Base-by-base conservation (phyloP, 352 stramenopile species). In the Globisporangium nodosum region DNA sequence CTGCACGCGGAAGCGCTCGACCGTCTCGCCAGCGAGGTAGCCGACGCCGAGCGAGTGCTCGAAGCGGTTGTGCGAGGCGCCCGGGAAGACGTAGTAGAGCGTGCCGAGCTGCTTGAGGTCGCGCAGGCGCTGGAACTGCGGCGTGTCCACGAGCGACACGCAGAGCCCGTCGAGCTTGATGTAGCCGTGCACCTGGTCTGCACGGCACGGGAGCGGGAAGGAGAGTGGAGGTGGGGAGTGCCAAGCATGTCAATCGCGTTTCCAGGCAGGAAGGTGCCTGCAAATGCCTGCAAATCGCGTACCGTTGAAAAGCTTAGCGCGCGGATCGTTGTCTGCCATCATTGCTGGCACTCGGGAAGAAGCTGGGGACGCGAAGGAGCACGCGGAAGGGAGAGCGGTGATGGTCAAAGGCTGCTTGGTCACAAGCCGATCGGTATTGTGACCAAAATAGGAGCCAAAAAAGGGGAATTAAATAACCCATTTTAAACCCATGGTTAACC, bases 1-100 rank as follows among this genome's bases (percentile, higher is more conserved):
- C 42, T 86, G 71, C 27, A 73, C 56, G 31, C 79, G 73, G 63
- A 99, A 92, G n/a, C 70, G 73, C 61, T 84, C 70, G 43, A 95
- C 79, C 6, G 97, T 87, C 64, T 90, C 66, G 52, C 90, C 88
- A 0, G 95, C 95, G n/a, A 98, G 70, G 66, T 98, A 89, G 16
- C 90, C 92, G 35, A 99, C 95, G 24, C 97, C 97, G 5, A 99
- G 59, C 12, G 79, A 97, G 71, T 99, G 96, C 65, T 98, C 90
- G 56, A 98, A 98, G n/a, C 96, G 80, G 54, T 91, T 97, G 71
- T 99, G 96, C 47, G 85, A 93, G 1, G 77, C 90, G 37, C 76
- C 88, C 0, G 88, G 84, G 68, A 97, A 92, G 21, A 93, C 79
- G 49, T 92, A 90, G 65, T 90, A 92, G 33, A 90, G 77, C 31